These are phyloP conservation scores for Artemisia argyi DNA, from an alignment of 129 eudicot genomes.

Conservation along the genomic window DNA sequence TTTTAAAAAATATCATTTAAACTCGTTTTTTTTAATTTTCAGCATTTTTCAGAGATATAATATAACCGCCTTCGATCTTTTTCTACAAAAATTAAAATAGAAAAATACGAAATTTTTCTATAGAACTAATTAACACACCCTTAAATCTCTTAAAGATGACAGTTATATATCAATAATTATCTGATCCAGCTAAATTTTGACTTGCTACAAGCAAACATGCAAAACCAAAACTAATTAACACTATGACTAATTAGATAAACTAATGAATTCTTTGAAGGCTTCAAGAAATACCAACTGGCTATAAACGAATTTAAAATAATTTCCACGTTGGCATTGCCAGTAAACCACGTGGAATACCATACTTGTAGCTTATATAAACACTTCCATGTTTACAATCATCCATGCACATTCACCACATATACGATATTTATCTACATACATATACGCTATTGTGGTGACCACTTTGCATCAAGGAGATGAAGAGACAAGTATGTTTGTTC, in stretches of 20 bases:
- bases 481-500: slow-evolving; percentile 19
- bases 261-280: background rate
- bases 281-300: slow-evolving; percentile 36
- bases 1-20: too few species aligned
- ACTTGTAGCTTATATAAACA: slow-evolving; percentile 30
- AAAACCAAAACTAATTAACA: background rate
- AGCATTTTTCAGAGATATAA: too few species aligned
- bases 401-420: slow-evolving; percentile 21
- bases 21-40: too few species aligned
- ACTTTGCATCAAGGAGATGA: slow-evolving; percentile 9
- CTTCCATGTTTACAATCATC: slow-evolving; percentile 19
- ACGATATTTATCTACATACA: background rate
- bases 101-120: too few species aligned
- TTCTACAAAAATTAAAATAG: too few species aligned
- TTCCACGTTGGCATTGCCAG: slow-evolving; percentile 25
- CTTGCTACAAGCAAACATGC: background rate
- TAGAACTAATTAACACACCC: too few species aligned
- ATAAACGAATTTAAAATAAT: slow-evolving; percentile 16
- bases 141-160: too few species aligned
- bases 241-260: slow-evolving; percentile 11
- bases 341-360: slow-evolving; percentile 28
- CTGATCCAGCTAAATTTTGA: too few species aligned
- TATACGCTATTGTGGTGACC: background rate
- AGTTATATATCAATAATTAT: too few species aligned
- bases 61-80: too few species aligned